A percentile compares a stretch with the other conserved stretches of the same genome.
Conservation (phyloP, 2,329 filamentous ascomycete genomes). For the Paradendryphiella salina region DNA sequence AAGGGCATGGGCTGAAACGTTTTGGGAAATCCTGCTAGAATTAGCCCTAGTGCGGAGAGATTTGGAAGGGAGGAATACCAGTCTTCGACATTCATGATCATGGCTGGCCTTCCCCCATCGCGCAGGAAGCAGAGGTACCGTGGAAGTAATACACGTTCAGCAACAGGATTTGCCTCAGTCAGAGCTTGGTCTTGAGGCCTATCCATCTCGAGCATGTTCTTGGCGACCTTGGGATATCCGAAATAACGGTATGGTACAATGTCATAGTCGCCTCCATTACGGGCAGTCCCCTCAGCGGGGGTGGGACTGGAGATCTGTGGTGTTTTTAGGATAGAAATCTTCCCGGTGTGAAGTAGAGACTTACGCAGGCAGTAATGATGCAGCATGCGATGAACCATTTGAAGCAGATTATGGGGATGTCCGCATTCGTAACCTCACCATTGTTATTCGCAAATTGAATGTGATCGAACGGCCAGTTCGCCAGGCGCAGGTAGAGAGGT, state of each 20-base stretch:
- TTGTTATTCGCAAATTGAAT: slow-evolving; percentile 28
- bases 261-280: slow-evolving; percentile 35
- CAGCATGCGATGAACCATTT: slow-evolving; percentile 39
- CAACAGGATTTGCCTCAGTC: slow-evolving; percentile 27
- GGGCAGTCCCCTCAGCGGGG: slow-evolving; percentile 13
- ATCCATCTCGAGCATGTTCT: slow-evolving; percentile 35
- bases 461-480: slow-evolving; percentile 40
- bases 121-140: slow-evolving; percentile 38
- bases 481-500: slow-evolving; percentile 33
- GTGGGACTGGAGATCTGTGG: slow-evolving; percentile 30
- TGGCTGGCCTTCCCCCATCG: slow-evolving; percentile 20
- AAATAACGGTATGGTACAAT: slow-evolving; percentile 33
- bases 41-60: neutral
- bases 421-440: slow-evolving; percentile 26
- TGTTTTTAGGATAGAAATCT: neutral
- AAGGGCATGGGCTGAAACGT: slow-evolving; percentile 26
- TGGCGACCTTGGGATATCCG: slow-evolving; percentile 40
- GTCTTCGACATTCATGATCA: slow-evolving; percentile 33
- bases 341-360: neutral
- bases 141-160: slow-evolving; percentile 34
- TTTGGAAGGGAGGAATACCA: slow-evolving; percentile 13
- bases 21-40: slow-evolving; percentile 20
- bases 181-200: slow-evolving; percentile 1
- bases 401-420: slow-evolving; percentile 29
- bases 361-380: slow-evolving; percentile 31